A percentile compares a stretch with the other conserved stretches of the same genome.
Conservation (phyloP, 2,329 filamentous ascomycete species). For the Venturia asperata region DNA sequence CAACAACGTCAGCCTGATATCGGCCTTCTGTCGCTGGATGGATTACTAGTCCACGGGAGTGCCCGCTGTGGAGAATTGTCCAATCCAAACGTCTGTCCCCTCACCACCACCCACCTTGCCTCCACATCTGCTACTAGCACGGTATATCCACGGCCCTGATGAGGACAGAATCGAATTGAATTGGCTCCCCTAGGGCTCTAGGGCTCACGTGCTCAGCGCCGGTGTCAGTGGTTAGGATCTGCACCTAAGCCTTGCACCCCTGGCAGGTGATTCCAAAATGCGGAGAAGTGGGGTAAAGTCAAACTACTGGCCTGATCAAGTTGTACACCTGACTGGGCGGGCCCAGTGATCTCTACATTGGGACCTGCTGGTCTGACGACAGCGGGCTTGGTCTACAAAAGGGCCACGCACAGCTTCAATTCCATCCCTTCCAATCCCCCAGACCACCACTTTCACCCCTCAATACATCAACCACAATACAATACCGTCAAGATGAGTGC, state of each 20-base stretch:
- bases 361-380: slow-evolving; percentile 6
- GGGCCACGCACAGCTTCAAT: background rate
- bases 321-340: slow-evolving; percentile 4
- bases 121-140: background rate
- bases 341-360: background rate
- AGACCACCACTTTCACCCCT: slow-evolving; percentile 1
- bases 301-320: slow-evolving; percentile 5
- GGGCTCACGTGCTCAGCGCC: background rate
- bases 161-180: background rate
- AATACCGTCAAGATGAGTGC: slow-evolving; percentile 42
- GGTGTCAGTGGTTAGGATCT: background rate
- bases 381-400: background rate
- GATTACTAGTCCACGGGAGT: background rate
- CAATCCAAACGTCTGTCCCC: background rate
- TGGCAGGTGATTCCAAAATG: slow-evolving; percentile 9
- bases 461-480: slow-evolving; percentile 3
- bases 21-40: background rate
- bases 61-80: background rate
- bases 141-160: background rate
- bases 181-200: background rate
- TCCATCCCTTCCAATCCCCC: slow-evolving; percentile 21
- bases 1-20: background rate
- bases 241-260: background rate
- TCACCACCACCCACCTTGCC: background rate
- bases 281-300: slow-evolving; percentile 1